Conservation (phyloP, 208 protist genomes). For the Crithidia brevicula region DNA sequence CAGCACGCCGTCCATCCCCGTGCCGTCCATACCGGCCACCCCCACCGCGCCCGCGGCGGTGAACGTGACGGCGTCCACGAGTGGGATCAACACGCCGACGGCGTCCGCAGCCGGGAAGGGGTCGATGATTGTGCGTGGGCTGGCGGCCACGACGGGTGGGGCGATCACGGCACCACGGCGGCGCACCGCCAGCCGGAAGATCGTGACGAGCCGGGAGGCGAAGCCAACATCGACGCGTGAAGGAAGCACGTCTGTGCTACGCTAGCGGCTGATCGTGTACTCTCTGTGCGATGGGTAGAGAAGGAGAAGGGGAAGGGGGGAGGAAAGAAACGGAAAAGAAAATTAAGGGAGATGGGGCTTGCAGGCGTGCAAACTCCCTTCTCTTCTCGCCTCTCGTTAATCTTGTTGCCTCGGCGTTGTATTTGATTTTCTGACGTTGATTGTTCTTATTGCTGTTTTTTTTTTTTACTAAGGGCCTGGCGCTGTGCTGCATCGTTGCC, state of each 20-base stretch:
- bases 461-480: slow-evolving; percentile 1
- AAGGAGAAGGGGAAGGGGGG: no score
- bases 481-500: no score
- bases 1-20: slow-evolving; percentile 1
- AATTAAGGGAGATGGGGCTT: not conserved
- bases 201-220: slow-evolving; percentile 11
- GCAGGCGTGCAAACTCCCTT: not conserved
- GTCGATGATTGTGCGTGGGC: slow-evolving; percentile 1
- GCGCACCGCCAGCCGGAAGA: slow-evolving; percentile 6
- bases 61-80: not conserved
- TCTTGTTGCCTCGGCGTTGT: not conserved
- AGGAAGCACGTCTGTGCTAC: slow-evolving; percentile 8
- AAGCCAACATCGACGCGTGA: not conserved
- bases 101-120: not conserved
- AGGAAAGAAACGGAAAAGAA: no score
- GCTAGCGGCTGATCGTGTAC: not conserved
- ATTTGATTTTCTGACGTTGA: not conserved
- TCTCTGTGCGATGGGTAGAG: no score
- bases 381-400: not conserved
- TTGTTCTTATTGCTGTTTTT: slow-evolving; percentile 1
- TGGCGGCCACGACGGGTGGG: not conserved
- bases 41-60: not conserved
- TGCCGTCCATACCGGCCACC: no score
- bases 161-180: not conserved
- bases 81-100: not conserved